phyloP scores from a whole-genome alignment of 345 rosid species.

The Populus euphratica region DNA sequence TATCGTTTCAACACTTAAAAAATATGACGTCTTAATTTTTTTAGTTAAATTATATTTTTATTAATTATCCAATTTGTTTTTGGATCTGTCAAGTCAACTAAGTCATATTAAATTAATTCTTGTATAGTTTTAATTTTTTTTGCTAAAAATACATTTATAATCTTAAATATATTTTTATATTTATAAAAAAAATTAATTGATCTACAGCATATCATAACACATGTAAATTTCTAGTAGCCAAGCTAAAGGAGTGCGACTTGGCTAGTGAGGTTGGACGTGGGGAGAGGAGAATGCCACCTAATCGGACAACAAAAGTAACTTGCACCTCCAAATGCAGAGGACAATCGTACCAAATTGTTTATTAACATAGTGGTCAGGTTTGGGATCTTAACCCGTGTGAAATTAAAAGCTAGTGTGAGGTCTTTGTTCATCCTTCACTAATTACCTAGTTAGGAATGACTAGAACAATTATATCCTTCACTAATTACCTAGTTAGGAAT shows the following conservation, averaged over 20 bases:
- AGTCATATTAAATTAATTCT: fast-evolving
- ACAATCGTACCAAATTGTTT: constrained; percentile 31
- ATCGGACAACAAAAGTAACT: constrained; percentile 44
- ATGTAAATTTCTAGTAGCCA: neutral
- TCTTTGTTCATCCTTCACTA: constrained; percentile 6
- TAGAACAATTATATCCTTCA: constrained; percentile 16
- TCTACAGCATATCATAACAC: too few relatives aligned
- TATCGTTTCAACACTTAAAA: too few relatives aligned
- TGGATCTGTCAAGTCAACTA: too few relatives aligned
- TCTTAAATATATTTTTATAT: too few relatives aligned
- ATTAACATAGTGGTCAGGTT: constrained; percentile 23
- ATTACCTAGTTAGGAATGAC: constrained; percentile 36
- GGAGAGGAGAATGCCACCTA: constrained; percentile 34
- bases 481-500: constrained; percentile 35
- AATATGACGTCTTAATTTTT: too few relatives aligned
- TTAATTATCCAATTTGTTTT: too few relatives aligned
- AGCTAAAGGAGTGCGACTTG: constrained; percentile 23
- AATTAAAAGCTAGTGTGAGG: neutral
- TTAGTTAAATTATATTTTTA: too few relatives aligned
- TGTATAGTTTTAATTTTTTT: too few relatives aligned
- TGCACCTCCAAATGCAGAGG: constrained; percentile 44
- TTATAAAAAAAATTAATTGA: too few relatives aligned
- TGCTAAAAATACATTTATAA: too few relatives aligned
- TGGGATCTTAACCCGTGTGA: constrained; percentile 38
- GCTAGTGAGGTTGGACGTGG: constrained; percentile 2